Evolutionary conservation across 2,329 filamentous ascomycete genomes (phyloP), one percentile per base, ranked within the genome.

Genomic region (Pyricularia pennisetigena): DNA sequence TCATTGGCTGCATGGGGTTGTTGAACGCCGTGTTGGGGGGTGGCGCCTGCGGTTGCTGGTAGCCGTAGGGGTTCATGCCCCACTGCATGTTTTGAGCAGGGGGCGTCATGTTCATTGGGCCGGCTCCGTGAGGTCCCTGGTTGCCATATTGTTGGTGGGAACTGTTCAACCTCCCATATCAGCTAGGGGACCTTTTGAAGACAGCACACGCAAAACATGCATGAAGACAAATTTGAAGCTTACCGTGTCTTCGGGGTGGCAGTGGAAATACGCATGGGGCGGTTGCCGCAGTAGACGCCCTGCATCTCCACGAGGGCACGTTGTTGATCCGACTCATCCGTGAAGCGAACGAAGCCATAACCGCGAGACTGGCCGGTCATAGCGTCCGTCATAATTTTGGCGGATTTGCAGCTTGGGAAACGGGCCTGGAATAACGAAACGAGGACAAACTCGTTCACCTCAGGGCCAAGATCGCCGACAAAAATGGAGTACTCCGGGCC

Each of bases 351-450:
- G 75, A 99, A 99, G 64, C 95, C 95, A 76, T 99, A 99, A 68
- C 95, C 95, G 71, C 95, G 93, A 71, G 94, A 97, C 87, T 98
- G 94, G 74, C 95, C 95, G 71, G 91, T 97, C 81, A 98, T 95
- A 70, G 95, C 94, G 76, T 99, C 95, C 70, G 94, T 97, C 95
- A 99, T 99, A 81, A 99, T 99, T 86, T 99, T 99, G 76, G 95
- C 95, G 54, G 93, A 97, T 85, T 98, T 98, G 91, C 94, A 98
- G 9, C 93, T 97, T 0, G 91, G 91, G 85, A 97, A 99, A 70
- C 94, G 93, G 76, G 89, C 90, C 82, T 98, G 94, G 87, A 99
- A 99, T 66, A 99, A 89, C 29, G 94, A 97, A 68, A 98, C 94
- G 70, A 99, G 85, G 69, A 98, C 94, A 76, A 97, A 98, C 82